Conservation (phyloP, 306 rosid genomes). For the Citrullus amarus region DNA sequence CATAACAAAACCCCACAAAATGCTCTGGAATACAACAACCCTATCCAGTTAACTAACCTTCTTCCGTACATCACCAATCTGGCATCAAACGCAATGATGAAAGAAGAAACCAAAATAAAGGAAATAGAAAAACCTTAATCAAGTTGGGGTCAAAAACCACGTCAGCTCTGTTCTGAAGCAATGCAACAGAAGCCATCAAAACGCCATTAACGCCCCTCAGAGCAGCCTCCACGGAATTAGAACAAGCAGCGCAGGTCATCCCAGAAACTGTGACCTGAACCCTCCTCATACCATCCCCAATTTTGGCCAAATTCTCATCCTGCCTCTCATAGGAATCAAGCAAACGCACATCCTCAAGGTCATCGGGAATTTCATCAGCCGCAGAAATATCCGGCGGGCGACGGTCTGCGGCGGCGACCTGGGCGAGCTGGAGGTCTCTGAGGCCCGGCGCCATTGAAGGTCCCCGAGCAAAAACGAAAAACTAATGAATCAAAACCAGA, state of each 20-base stretch:
- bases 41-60: not conserved
- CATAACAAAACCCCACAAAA: not conserved
- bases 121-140: constrained; percentile 40
- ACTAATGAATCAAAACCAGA: not conserved
- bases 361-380: constrained; percentile 21
- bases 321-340: constrained; percentile 48
- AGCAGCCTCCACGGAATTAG: constrained; percentile 83
- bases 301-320: constrained; percentile 13
- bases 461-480: constrained; percentile 5
- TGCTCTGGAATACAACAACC: not conserved
- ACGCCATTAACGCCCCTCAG: constrained; percentile 51
- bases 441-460: constrained; percentile 32
- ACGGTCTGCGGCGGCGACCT: constrained; percentile 8
- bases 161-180: constrained; percentile 86
- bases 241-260: constrained; percentile 97
- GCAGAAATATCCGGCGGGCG: not conserved
- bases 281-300: constrained; percentile 30
- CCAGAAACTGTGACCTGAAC: constrained; percentile 70
- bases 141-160: constrained; percentile 64
- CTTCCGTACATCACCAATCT: not conserved
- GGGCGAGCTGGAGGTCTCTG: constrained; percentile 38
- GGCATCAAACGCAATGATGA: not conserved
- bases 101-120: not conserved
- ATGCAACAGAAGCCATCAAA: constrained; percentile 61
- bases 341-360: constrained; percentile 64